Evolutionary conservation across 805 yeast species (phyloP).

Genomic region (Lipomyces spencermartinsiae): DNA sequence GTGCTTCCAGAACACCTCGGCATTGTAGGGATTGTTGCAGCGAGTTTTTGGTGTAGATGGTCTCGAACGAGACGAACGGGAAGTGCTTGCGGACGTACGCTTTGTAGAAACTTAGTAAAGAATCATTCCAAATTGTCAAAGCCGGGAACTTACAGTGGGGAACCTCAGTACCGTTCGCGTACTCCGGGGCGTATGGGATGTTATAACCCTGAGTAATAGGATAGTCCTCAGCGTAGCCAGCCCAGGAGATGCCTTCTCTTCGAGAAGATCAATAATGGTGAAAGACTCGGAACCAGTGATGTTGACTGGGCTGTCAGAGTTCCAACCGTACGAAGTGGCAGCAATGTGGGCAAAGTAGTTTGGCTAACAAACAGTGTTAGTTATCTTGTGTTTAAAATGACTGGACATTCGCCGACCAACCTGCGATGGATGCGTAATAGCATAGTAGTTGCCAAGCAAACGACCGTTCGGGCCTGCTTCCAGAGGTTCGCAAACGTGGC

Average conservation of each 20-base stretch:
- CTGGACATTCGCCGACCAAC: conserved; percentile 48
- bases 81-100: conserved; percentile 56
- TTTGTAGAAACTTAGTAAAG: conserved; percentile 38
- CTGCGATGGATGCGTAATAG: conserved; percentile 60
- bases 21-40: conserved; percentile 55
- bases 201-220: conserved; percentile 43
- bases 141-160: conserved; percentile 53
- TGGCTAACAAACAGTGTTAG: background rate
- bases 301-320: conserved; percentile 52
- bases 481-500: conserved; percentile 53
- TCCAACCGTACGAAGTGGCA: conserved; percentile 56
- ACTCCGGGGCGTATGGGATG: background rate
- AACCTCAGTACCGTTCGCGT: conserved; percentile 52
- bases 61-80: conserved; percentile 55
- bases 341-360: conserved; percentile 48
- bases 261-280: conserved; percentile 56
- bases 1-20: conserved; percentile 54
- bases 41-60: conserved; percentile 50
- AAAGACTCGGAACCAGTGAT: conserved; percentile 55
- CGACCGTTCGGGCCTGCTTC: conserved; percentile 55
- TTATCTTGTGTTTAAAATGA: too few species aligned
- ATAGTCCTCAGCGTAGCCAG: conserved; percentile 59
- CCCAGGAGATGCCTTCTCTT: conserved; percentile 57
- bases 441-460: conserved; percentile 58
- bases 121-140: background rate